phyloP scores from a whole-genome alignment of 73 alveolate genomes.

The Diophrys sp. region DNA sequence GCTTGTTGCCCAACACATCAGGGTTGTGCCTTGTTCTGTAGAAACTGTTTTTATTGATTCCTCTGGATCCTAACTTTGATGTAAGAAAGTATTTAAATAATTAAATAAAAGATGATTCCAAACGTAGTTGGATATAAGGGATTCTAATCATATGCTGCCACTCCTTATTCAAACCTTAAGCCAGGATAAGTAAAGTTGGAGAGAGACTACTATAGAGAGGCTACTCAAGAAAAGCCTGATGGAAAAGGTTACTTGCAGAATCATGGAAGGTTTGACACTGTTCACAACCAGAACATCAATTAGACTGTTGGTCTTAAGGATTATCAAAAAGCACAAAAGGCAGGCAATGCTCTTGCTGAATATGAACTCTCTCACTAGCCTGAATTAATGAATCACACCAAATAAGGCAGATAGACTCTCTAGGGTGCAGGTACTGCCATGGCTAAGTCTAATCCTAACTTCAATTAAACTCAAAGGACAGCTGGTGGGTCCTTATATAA shows the following conservation, averaged over 20 bases:
- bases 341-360: slow-evolving; percentile 16
- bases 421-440: neutral
- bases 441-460: neutral
- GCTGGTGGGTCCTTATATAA: slow-evolving; percentile 1
- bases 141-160: slow-evolving; percentile 44
- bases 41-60: too few species aligned
- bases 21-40: too few species aligned
- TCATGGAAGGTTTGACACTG: slow-evolving; percentile 47
- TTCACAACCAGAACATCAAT: slow-evolving; percentile 32
- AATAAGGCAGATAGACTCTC: slow-evolving; percentile 13
- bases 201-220: slow-evolving; percentile 49
- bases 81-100: neutral
- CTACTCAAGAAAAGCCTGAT: slow-evolving; percentile 40
- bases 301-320: slow-evolving; percentile 36
- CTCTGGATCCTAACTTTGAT: too few species aligned
- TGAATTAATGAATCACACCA: slow-evolving; percentile 46
- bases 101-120: slow-evolving; percentile 36
- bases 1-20: too few species aligned
- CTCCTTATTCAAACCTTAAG: slow-evolving; percentile 34
- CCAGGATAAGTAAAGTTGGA: slow-evolving; percentile 54
- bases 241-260: slow-evolving; percentile 37
- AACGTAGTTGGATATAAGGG: slow-evolving; percentile 56
- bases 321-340: slow-evolving; percentile 22
- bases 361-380: slow-evolving; percentile 52
- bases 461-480: neutral